A percentile compares a stretch with the other conserved stretches of the same genome.
Conservation (phyloP, 179 eudicot species). For the Beta macrorhiza region DNA sequence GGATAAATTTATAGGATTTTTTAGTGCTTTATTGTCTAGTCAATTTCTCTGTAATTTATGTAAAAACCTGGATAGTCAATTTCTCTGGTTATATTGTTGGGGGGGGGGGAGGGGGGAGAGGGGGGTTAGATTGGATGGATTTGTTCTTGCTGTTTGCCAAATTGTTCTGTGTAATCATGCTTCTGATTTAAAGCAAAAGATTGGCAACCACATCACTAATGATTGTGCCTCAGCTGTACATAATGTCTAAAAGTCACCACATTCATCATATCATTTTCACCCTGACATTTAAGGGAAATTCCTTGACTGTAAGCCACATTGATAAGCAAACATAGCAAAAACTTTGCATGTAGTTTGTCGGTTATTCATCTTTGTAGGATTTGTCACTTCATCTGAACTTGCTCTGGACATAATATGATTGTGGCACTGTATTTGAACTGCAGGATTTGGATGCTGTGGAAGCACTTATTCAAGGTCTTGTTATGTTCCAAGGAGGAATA, state of each 20-base stretch:
- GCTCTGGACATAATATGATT: not conserved
- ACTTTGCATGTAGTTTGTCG: not conserved
- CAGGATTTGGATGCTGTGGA: slow-evolving; percentile 99
- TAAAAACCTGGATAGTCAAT: no score
- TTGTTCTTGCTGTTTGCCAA: not conserved
- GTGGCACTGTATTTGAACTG: slow-evolving; percentile 15
- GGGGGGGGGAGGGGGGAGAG: no score
- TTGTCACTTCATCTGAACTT: not conserved
- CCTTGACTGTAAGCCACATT: not conserved
- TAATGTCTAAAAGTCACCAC: not conserved
- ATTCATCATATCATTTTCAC: not conserved
- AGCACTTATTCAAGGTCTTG: slow-evolving; percentile 96
- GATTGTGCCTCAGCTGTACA: not conserved
- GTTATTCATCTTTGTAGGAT: not conserved
- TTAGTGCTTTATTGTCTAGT: no score
- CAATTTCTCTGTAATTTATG: no score
- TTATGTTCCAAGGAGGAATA: slow-evolving; percentile 97
- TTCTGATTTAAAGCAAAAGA: not conserved
- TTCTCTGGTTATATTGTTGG: no score
- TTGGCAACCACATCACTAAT: not conserved
- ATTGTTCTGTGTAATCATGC: not conserved
- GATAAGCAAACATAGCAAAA: not conserved
- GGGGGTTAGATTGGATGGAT: not conserved
- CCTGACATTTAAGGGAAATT: not conserved
- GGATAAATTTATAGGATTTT: no score